Evolutionary conservation across 176 grass and related monocot genomes (phyloP).

Genomic region (Aegilops speltoides): DNA sequence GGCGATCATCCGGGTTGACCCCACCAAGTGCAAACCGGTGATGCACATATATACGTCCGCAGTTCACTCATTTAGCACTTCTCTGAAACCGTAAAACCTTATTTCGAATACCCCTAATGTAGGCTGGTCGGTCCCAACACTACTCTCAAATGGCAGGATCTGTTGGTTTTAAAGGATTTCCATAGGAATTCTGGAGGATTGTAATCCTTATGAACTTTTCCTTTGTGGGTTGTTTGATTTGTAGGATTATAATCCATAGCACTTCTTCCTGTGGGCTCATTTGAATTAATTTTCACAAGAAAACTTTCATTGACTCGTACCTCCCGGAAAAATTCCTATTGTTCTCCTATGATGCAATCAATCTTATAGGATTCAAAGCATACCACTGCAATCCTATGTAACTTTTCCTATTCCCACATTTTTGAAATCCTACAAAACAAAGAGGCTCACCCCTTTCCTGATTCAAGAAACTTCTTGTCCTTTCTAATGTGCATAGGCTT

Average conservation of each 20-base stretch:
- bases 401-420: neutral
- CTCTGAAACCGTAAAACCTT: neutral
- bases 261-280: neutral
- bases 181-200: neutral
- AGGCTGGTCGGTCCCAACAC: neutral
- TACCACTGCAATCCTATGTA: neutral
- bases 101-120: neutral
- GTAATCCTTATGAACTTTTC: neutral
- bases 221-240: too few relatives aligned
- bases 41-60: neutral
- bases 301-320: neutral
- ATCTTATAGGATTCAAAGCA: neutral
- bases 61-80: slow-evolving; percentile 9
- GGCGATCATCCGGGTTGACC: neutral
- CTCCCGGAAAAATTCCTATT: neutral
- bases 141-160: neutral
- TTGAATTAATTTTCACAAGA: slow-evolving; percentile 7
- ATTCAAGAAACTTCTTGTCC: neutral
- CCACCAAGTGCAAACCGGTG: neutral
- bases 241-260: neutral
- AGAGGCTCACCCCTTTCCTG: neutral
- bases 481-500: slow-evolving; percentile 11
- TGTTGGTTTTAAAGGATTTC: neutral
- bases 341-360: neutral
- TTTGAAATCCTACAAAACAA: neutral